Evolutionary conservation across 2,329 filamentous ascomycete genomes (phyloP), one percentile per base, ranked within the genome.

Genomic region (Cercospora beticola): DNA sequence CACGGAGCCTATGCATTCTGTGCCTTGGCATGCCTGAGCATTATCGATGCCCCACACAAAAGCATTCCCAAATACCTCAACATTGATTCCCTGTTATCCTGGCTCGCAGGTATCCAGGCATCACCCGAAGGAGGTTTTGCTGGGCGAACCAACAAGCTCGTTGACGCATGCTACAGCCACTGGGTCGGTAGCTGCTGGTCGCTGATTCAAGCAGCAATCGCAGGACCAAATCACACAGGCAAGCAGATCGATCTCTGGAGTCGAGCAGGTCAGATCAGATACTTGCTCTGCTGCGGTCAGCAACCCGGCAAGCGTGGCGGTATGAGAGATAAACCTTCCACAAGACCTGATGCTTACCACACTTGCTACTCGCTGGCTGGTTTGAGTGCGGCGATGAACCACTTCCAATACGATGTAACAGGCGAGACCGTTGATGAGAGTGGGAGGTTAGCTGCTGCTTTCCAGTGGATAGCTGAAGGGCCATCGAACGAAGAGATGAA

Each of bases 1-100:
- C 95, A 99, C 81, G 95, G 95, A 70, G 95, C 93, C 72, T 99
- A 98, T 82, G 92, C 94, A 28, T 98, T 98, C 81, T 97, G 94
- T 81, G 94, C 92, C 66, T 83, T 99, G 68, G 95, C 91, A 65
- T 96, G 92, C 80, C 86, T 99, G 65, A 90, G 92, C 76, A 92
- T 98, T 72, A 83, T 98, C 59, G 93, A 92, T 76, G 85, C 90
- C 66, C 94, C 95, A 66, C 86, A 91, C 78, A 85, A 87, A 73
- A 90, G 88, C 71, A 88, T 97, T 72, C 85, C 88, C 69, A 89
- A 86, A 87, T 94, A 87, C 80, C 86, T 99, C 68, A 86, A 98
- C 80, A 81, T 97, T 65, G 87, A 89, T 70, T 84, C 88, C 62
- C 86, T 99, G 64, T 86, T 95, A 59, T 89, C 90, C 69, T 99